Evolutionary conservation across 305 asterid genomes (phyloP), one percentile per base, ranked within the genome.

Genomic region (Nicotiana rustica): DNA sequence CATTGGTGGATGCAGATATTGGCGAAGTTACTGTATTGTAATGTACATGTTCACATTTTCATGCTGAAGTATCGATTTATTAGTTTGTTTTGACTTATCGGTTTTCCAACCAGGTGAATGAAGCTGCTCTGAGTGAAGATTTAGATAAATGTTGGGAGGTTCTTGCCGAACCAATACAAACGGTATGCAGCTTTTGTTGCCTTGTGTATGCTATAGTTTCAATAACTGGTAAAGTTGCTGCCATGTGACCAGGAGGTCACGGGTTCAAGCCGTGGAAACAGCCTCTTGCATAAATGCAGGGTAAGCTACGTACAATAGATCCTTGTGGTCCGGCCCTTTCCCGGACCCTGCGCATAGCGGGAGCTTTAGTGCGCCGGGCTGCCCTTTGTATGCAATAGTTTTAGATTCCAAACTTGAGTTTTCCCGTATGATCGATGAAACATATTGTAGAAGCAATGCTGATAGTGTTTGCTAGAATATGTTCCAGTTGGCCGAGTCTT

Each of bases 131-230:
- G 86, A 41, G 12, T 49, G 91, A 88, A 61, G 98, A 94, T 90
- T 88, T 95, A 89, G 76, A 95, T 87, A 84, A 85, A 55, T 82
- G 92, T 2, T 95, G 99, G 99, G 99, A 94, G 86, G 97, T 95
- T 67, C 98, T 95, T 85, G 99, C 99, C 0, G 99, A 96, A 87
- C 97, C 99, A 71, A 94, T 94, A 85, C 99, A 96, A 91, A 96
- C 98, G 38, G 99, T 96, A 90, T 15, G 97, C 85, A 38, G 75
- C 83, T 71, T 81, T 31, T 33, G 35, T 33, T 33, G 35, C 35
- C 35, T 33, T 33, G 35, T 33, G 35, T 33, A 33, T 33, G 25
- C 25, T 25, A 25, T 25, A 25, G 25, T 25, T 25, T 25, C 25
- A 25, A 25, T 25, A 25, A 25, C 25, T 25, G 25, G 25, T 25